phyloP scores from a whole-genome alignment of 2,329 filamentous ascomycete species.

The Apiospora marii region DNA sequence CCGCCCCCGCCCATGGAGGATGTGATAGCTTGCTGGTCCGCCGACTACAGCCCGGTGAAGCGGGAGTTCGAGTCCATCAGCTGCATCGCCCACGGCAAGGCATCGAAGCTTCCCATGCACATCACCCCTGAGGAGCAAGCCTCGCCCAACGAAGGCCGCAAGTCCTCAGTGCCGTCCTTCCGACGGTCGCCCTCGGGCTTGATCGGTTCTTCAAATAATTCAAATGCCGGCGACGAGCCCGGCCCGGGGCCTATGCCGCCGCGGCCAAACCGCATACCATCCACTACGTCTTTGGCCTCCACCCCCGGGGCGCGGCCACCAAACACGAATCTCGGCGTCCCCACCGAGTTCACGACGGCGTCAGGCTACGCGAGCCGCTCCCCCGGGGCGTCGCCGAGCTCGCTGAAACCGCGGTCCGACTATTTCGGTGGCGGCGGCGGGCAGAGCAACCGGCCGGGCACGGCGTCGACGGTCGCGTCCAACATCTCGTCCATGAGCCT shows the following conservation, averaged over 20 bases:
- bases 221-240: constrained; percentile 28
- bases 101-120: constrained; percentile 59
- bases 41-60: constrained; percentile 68
- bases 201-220: constrained; percentile 42
- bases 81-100: constrained; percentile 72
- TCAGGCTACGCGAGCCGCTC: constrained; percentile 44
- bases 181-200: constrained; percentile 52
- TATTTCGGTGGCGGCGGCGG: constrained; percentile 41
- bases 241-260: constrained; percentile 37
- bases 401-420: constrained; percentile 40
- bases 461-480: constrained; percentile 38
- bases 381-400: constrained; percentile 39
- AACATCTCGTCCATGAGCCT: constrained; percentile 37
- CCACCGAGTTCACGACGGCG: constrained; percentile 55
- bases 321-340: constrained; percentile 45
- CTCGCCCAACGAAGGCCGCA: constrained; percentile 35
- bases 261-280: constrained; percentile 48
- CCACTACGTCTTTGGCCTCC: constrained; percentile 44
- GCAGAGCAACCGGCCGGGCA: constrained; percentile 31
- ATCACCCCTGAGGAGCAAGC: constrained; percentile 42
- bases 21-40: constrained; percentile 72
- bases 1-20: constrained; percentile 77
- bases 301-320: constrained; percentile 34
- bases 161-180: constrained; percentile 39
- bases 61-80: constrained; percentile 71